phyloP scores from a whole-genome alignment of 345 rosid species.

The Hibiscus syriacus region DNA sequence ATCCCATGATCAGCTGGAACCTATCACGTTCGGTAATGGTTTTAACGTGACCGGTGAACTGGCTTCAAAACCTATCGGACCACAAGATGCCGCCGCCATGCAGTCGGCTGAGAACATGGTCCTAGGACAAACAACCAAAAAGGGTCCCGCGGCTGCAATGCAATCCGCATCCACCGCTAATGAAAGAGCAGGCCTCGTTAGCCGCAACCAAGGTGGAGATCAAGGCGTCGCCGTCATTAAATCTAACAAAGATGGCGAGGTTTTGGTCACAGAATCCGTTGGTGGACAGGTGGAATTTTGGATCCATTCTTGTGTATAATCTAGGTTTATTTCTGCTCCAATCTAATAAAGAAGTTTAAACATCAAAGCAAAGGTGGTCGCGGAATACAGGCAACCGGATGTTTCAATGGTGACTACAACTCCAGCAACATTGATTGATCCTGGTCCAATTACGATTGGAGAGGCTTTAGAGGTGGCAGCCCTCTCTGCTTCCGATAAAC shows the following conservation, averaged over 20 bases:
- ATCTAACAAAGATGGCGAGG: constrained; percentile 26
- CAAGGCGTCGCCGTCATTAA: constrained; percentile 13
- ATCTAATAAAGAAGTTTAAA: background rate
- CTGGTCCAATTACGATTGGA: constrained; percentile 35
- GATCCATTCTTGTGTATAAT: background rate
- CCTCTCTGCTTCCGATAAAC: constrained; percentile 32
- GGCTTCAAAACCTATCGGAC: constrained; percentile 25
- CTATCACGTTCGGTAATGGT: constrained; percentile 29
- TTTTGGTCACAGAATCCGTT: constrained; percentile 2
- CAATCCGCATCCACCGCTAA: constrained; percentile 30
- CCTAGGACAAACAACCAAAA: constrained; percentile 23
- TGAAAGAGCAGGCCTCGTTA: constrained; percentile 18
- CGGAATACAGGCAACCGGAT: constrained; percentile 24
- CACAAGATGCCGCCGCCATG: constrained; percentile 33
- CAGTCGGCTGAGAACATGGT: constrained; percentile 30
- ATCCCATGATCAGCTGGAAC: constrained; percentile 6
- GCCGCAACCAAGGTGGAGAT: constrained; percentile 9
- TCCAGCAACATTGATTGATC: constrained; percentile 14
- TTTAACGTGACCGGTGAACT: constrained; percentile 37
- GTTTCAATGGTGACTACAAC: constrained; percentile 8
- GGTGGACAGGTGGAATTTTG: constrained; percentile 2
- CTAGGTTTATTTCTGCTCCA: background rate
- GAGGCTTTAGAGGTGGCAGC: constrained; percentile 50
- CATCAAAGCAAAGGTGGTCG: constrained; percentile 23
- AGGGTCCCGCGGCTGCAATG: constrained; percentile 35